Conservation (phyloP, 2,329 filamentous ascomycete genomes). For the Hypocrella siamensis region DNA sequence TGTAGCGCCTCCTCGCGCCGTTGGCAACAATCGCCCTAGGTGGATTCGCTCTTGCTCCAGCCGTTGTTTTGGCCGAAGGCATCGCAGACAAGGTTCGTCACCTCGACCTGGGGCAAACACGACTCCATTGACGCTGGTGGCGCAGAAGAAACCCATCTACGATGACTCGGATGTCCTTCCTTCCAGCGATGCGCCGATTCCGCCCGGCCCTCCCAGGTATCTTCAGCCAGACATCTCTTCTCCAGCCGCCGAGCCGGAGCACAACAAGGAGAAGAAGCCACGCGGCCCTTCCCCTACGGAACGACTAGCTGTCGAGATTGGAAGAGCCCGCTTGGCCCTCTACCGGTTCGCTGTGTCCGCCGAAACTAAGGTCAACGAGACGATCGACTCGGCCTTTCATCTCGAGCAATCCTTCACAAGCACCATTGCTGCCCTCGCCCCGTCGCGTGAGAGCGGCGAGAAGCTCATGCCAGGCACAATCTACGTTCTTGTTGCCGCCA, state of each 20-base stretch:
- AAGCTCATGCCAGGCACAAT: constrained; percentile 76
- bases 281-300: constrained; percentile 68
- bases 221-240: neutral
- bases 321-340: constrained; percentile 63
- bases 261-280: constrained; percentile 11
- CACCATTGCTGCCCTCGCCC: constrained; percentile 79
- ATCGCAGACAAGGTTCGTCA: constrained; percentile 19
- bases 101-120: no score
- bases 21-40: constrained; percentile 36
- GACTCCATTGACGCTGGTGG: neutral
- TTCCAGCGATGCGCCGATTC: constrained; percentile 1
- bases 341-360: constrained; percentile 58
- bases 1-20: constrained; percentile 35
- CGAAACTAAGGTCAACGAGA: constrained; percentile 71
- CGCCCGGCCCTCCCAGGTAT: neutral
- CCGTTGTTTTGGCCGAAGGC: constrained; percentile 35
- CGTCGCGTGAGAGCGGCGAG: constrained; percentile 72
- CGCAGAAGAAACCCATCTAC: constrained; percentile 59
- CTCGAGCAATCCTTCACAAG: constrained; percentile 82
- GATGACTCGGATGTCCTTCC: constrained; percentile 44
- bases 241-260: constrained; percentile 17
- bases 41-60: constrained; percentile 30
- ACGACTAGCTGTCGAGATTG: constrained; percentile 70
- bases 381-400: constrained; percentile 65
- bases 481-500: constrained; percentile 85